Base-by-base conservation (phyloP, 1,284 basidiomycete genomes). In the Ceratobasidium sp. region DNA sequence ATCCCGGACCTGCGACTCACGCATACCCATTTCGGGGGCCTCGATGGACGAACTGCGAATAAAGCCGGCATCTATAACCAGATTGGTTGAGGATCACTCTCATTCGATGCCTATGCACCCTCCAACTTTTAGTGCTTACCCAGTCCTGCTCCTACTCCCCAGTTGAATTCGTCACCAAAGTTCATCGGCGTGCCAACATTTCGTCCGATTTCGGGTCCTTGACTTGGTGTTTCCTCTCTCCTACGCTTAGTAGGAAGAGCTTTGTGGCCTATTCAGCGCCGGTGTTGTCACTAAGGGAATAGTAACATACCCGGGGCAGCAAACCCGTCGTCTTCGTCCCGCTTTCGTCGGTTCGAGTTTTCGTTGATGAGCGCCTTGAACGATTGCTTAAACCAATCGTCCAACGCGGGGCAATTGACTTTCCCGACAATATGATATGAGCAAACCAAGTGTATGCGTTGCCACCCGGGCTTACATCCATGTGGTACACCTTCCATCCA, bases 401-500 rank as follows among this genome's bases (percentile, higher is more conserved):
- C 80, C 50, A 92, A 77, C 8, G 82, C 81, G 50, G 85, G 84
- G 1, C 88, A 87, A 69, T 85, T 82, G 55, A 92, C 90, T 92
- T 70, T 35, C 45, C 53, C 57, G 32, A 13, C 7, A 32, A 32
- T 15, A 15, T 1, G 27, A 20, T 31, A 27, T 20, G n/a, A 29
- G 29, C 13, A 47, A 15, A 15, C 3, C 31, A 13, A 5, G 38
- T 13, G 38, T 27, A 3, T 20, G 42, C 38, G 38, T 8, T 17
- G 27, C 31, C 38, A 50, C 10, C 2, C 22, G 22, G 25, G 77
- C 86, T 77, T 75, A 92, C 90, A 82, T 70, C 85, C 84, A 58
- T 78, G 78, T 0, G 91, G 91, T 25, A 82, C 84, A n/a, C 85
- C 84, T 83, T 85, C 91, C 12, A 93, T 78, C 76, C 89, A 82